A percentile compares a stretch with the other conserved stretches of the same genome.
Evolutionary conservation across 2,329 filamentous ascomycete species (phyloP).

Genomic region (Coniochaeta ligniaria): DNA sequence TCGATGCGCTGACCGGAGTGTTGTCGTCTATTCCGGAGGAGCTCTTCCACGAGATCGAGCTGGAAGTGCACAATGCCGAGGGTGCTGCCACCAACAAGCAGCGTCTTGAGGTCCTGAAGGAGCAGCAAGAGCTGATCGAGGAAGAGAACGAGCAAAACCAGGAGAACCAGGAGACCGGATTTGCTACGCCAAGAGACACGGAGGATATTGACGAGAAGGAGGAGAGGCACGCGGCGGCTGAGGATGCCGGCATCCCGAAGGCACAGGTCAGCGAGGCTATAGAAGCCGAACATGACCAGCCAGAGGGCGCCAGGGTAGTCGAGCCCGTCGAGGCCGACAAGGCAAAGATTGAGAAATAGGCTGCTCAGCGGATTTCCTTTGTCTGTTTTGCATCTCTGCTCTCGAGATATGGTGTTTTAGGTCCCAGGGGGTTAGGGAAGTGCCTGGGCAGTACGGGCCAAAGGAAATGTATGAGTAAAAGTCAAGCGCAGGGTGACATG

Average conservation of each 20-base stretch:
- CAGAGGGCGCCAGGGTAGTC: slow-evolving; percentile 20
- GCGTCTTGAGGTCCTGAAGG: slow-evolving; percentile 93
- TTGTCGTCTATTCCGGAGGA: slow-evolving; percentile 94
- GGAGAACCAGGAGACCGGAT: slow-evolving; percentile 67
- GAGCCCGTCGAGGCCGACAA: slow-evolving; percentile 31
- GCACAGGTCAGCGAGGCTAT: slow-evolving; percentile 46
- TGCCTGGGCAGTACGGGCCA: neutral
- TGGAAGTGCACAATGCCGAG: slow-evolving; percentile 94
- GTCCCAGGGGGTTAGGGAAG: neutral
- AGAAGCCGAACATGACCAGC: slow-evolving; percentile 45
- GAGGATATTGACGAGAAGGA: slow-evolving; percentile 96
- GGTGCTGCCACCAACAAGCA: slow-evolving; percentile 98
- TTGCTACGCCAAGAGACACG: slow-evolving; percentile 71
- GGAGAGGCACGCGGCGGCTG: slow-evolving; percentile 51
- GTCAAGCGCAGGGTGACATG: neutral
- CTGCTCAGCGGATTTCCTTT: slow-evolving; percentile 1
- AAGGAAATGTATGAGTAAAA: neutral
- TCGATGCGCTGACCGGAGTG: slow-evolving; percentile 87
- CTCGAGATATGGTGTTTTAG: neutral
- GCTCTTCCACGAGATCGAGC: slow-evolving; percentile 98
- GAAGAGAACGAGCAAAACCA: slow-evolving; percentile 93
- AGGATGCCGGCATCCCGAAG: slow-evolving; percentile 34
- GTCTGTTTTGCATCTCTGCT: slow-evolving; percentile 1
- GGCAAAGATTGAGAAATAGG: slow-evolving; percentile 25
- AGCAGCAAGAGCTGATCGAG: slow-evolving; percentile 96